These are phyloP conservation scores for Chalaropsis ovoidea DNA, from an alignment of 2,329 filamentous ascomycete species.

Conservation along the genomic window DNA sequence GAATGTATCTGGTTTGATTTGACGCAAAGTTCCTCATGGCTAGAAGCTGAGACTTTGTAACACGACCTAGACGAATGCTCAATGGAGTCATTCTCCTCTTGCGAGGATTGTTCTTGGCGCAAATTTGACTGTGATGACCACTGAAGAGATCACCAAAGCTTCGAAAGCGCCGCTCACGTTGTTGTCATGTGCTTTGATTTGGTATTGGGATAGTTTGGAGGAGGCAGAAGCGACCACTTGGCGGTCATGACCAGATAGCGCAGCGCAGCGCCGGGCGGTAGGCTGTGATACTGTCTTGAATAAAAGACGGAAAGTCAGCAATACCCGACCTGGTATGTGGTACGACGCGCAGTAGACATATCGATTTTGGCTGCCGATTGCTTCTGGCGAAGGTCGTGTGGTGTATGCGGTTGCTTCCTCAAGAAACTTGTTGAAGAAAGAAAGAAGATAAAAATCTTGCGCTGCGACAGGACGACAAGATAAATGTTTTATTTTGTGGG, in stretches of 20 bases:
- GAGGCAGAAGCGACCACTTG: neutral
- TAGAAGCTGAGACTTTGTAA: conserved; percentile 69
- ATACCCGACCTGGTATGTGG: neutral
- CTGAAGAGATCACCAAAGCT: conserved; percentile 66
- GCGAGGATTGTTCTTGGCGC: conserved; percentile 58
- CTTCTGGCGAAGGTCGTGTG: neutral
- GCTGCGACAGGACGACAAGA: conserved; percentile 4
- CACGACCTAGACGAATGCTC: conserved; percentile 87
- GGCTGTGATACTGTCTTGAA: neutral
- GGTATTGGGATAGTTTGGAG: neutral
- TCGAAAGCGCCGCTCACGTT: conserved; percentile 64
- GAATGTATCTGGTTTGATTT: conserved; percentile 68
- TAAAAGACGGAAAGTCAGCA: conserved; percentile 14
- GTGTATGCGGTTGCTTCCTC: neutral
- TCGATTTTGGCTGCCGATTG: neutral
- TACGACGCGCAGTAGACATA: no score
- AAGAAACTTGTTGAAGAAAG: neutral
- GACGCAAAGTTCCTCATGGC: conserved; percentile 79
- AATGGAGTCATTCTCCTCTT: conserved; percentile 57
- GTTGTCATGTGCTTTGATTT: neutral
- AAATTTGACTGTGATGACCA: conserved; percentile 82
- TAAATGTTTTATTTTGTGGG: conserved; percentile 23
- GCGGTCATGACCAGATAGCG: neutral
- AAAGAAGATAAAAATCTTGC: neutral
- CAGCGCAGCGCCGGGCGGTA: neutral